Percentiles rank a stretch among this genome's conserved stretches.
Evolutionary conservation across 1,284 basidiomycete genomes (phyloP).

Genomic region (Cryptococcus maquisensis): DNA sequence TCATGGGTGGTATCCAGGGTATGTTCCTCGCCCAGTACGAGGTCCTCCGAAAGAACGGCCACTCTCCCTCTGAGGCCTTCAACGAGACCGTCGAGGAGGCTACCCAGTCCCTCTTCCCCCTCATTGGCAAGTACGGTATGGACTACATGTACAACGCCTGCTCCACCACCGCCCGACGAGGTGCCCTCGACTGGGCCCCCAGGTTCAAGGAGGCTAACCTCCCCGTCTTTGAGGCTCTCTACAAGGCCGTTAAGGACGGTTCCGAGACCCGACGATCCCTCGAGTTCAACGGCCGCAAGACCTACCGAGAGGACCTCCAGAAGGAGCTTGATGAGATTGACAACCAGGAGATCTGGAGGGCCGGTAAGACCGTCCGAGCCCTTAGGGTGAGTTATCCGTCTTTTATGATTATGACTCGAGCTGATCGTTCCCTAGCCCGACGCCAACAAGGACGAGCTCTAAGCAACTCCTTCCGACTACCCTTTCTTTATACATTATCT

Average conservation of each 20-base stretch:
- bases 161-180: conserved; percentile 97
- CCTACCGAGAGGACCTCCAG: conserved; percentile 90
- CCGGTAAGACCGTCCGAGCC: conserved; percentile 60
- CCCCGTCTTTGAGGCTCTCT: conserved; percentile 89
- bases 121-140: conserved; percentile 96
- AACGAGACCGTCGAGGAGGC: conserved; percentile 99
- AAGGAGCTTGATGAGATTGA: conserved; percentile 94
- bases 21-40: conserved; percentile 98
- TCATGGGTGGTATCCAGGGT: conserved; percentile 99
- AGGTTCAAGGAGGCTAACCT: conserved; percentile 85
- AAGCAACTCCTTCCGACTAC: conserved; percentile 14
- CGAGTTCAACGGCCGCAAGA: conserved; percentile 88
- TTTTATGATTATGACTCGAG: background rate
- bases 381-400: conserved; percentile 39
- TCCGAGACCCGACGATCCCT: conserved; percentile 95
- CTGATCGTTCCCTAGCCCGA: conserved; percentile 30
- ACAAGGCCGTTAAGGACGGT: conserved; percentile 89
- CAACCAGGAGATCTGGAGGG: conserved; percentile 86
- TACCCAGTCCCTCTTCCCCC: conserved; percentile 94
- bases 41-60: conserved; percentile 96
- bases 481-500: background rate
- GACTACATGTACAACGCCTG: conserved; percentile 99
- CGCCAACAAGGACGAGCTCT: conserved; percentile 44
- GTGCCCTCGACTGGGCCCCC: conserved; percentile 99
- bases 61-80: conserved; percentile 94